Base-by-base conservation (phyloP, 371 early-diverging fungal species). In the Furculomyces boomerangus region DNA sequence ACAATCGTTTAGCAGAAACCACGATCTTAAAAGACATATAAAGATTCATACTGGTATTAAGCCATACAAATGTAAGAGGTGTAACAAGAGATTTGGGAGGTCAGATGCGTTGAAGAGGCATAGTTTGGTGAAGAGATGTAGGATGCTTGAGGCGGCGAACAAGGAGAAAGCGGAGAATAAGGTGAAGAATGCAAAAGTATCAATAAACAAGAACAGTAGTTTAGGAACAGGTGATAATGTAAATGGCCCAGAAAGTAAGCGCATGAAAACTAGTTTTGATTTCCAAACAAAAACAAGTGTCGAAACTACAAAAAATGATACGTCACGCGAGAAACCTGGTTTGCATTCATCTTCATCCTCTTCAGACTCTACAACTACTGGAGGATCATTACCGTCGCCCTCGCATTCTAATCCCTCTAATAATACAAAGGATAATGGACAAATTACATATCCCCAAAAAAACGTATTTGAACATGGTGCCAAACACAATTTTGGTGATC, bases 21-120 rank as follows among this genome's bases (percentile, higher is more conserved):
- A 90, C 57, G 90, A 90, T 61, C 64, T 90, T 40, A 88, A 88
- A 55, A 70, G 90, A 14, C 90, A 90, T 57, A 73, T 79, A 54
- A 83, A 85, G 62, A 87, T 86, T 32, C 90, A 90, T 58, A 79
- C 75, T n/a, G 87, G 88, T 13, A 72, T 79, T 32, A 88, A 88
- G 58, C 86, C 87, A 5, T 85, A 86, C 66, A 74, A 74, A 54
- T 90, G 90, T 59, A 65, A 68, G 26, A 80, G 83, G 20, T 90
- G 90, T 60, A 78, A 82, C 44, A 89, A 87, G 64, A 77, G 74
- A n/a, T 86, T 86, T 61, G 67, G 71, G 27, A 53, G 71, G 53
- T 67, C 70, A 24, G 71, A 71, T 61, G 71, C 71, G 2, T 60
- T 71, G 3, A 71, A 71, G 47, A 51, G 71, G 3, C 71, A 71